These are phyloP conservation scores for Blastocystis sp. DNA, from an alignment of 352 stramenopile species.

Conservation along the genomic window DNA sequence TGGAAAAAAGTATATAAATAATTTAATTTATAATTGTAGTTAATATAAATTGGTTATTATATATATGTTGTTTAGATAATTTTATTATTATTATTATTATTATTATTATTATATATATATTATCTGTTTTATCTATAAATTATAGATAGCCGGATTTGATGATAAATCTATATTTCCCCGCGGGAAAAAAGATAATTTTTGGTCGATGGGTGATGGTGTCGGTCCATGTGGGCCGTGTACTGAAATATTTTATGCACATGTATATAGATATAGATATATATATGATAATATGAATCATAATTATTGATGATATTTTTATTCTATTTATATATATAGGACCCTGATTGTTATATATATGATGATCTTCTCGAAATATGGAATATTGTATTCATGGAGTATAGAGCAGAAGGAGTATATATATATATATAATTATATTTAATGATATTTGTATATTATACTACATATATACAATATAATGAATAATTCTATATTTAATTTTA, in stretches of 20 bases:
- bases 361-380: slow-evolving; percentile 72
- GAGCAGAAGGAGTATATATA: slow-evolving; percentile 39
- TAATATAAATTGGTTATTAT: no score
- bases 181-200: slow-evolving; percentile 24
- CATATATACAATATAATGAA: no score
- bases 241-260: slow-evolving; percentile 34
- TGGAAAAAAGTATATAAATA: slow-evolving; percentile 12
- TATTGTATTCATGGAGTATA: slow-evolving; percentile 89
- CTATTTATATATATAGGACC: neutral
- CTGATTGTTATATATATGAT: slow-evolving; percentile 9
- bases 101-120: no score
- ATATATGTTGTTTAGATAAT: no score
- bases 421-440: slow-evolving; percentile 39
- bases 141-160: slow-evolving; percentile 25
- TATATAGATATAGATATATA: no score
- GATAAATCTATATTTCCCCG: slow-evolving; percentile 8
- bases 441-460: slow-evolving; percentile 54
- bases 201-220: slow-evolving; percentile 19
- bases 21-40: no score
- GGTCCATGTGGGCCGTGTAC: slow-evolving; percentile 24
- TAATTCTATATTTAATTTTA: no score
- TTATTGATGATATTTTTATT: neutral
- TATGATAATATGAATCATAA: no score
- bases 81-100: no score
- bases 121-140: neutral